A percentile compares a stretch with the other conserved stretches of the same genome.
Conservation (phyloP, 148 eudicot species). For the Vaccinium macrocarpon region DNA sequence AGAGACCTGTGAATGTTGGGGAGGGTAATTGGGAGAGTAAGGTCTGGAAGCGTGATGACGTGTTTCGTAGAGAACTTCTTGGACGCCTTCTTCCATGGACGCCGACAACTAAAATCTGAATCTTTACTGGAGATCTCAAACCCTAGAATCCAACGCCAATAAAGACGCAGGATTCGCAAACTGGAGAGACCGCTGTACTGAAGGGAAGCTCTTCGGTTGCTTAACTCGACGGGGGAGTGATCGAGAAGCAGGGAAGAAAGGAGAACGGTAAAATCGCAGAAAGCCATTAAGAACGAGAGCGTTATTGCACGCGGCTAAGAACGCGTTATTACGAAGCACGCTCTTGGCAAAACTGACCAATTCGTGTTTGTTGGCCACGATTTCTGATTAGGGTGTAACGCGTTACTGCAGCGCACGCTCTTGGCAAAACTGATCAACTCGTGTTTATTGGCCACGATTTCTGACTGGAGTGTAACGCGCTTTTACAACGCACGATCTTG, state of each 20-base stretch:
- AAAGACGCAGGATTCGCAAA: neutral
- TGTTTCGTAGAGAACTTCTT: slow-evolving; percentile 61
- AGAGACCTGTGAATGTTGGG: slow-evolving; percentile 40
- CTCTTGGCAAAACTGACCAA: too few species aligned
- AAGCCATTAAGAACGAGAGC: too few species aligned
- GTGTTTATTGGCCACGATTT: too few species aligned
- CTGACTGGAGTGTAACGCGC: too few species aligned
- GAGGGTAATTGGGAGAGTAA: slow-evolving; percentile 71
- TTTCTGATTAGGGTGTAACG: too few species aligned
- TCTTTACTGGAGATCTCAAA: neutral
- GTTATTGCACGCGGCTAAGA: too few species aligned
- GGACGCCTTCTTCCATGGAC: slow-evolving; percentile 45
- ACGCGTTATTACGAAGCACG: too few species aligned
- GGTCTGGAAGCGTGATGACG: slow-evolving; percentile 63
- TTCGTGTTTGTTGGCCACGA: too few species aligned
- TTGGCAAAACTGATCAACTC: too few species aligned
- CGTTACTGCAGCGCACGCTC: too few species aligned
- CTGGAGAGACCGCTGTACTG: neutral
- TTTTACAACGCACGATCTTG: too few species aligned
- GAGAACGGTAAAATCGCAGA: too few species aligned
- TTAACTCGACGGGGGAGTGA: neutral
- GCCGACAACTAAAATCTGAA: neutral
- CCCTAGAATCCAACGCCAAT: neutral
- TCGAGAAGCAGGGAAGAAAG: neutral
- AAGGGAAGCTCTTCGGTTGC: neutral